Base-by-base conservation (phyloP, 139 green algal genomes). In the Picochlorum sp. region DNA sequence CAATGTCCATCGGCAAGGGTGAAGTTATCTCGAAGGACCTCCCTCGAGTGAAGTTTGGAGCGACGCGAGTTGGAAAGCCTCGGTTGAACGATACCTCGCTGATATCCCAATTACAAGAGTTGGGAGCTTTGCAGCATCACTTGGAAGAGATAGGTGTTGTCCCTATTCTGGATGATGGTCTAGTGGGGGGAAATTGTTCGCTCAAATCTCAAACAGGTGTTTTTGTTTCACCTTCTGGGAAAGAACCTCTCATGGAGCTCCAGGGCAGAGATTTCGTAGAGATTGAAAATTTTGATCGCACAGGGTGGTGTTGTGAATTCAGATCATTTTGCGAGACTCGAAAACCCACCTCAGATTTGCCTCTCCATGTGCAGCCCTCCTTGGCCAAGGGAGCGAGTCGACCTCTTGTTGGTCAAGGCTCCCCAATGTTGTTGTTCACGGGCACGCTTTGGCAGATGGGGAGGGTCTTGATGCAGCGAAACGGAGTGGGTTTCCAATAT, bases 151-250 rank as follows among this genome's bases (percentile, higher is more conserved):
- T n/a, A 5, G 60, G 60, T 30, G 49, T 69, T n/a, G 45, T 74
- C 0, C 67, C 67, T 1, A 54, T 69, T 13, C n/a, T 74, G 4
- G 44, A 67, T n/a, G 67, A 74, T 49, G 67, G 67, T n/a, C 59
- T 74, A 14, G 67, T 69, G n/a, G 67, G 38, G 6, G 67, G 67
- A 32, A 74, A 74, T 60, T 74, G 67, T 45, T 58, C 60, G 1
- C 28, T 69, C 4, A 24, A 49, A 4, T 21, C 68, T 16, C 20
- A 67, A 2, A 69, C 58, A 20, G 44, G 57, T 37, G n/a, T 38
- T 18, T 21, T 26, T 13, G 57, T 47, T 6, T 21, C 14, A 37
- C 47, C 47, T 9, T 54, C 47, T 54, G 47, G 47, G 47, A 54
- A 54, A 54, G 47, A 21, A 9, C n/a, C 18, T 54, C 11, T 54